Percentiles rank a stretch among this genome's conserved stretches.
Evolutionary conservation across 371 early-diverging fungal genomes (phyloP).

Genomic region (Apophysomyces variabilis): DNA sequence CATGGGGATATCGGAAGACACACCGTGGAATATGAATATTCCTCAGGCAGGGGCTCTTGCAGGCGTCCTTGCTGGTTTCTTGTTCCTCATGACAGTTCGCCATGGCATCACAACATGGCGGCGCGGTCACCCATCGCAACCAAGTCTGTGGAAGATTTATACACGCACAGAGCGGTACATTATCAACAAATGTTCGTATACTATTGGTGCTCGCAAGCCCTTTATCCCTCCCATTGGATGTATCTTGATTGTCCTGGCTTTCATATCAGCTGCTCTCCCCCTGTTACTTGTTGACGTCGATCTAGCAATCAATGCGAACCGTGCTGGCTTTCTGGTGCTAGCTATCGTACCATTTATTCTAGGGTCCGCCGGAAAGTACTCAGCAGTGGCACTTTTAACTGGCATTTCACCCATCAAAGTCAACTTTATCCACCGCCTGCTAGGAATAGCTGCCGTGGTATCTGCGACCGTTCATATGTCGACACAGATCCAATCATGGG

Average conservation of each 20-base stretch:
- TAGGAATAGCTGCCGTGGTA: conserved; percentile 49
- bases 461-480: conserved; percentile 64
- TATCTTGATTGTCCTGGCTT: conserved; percentile 40
- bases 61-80: conserved; percentile 24
- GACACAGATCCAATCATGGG: conserved; percentile 45
- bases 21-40: conserved; percentile 24
- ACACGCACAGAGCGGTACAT: conserved; percentile 34
- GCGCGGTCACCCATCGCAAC: neutral
- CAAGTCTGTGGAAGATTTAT: neutral
- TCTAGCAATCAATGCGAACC: conserved; percentile 50
- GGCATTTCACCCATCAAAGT: conserved; percentile 59
- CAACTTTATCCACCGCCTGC: conserved; percentile 56
- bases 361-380: conserved; percentile 64
- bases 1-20: conserved; percentile 12
- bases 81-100: conserved; percentile 21
- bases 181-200: conserved; percentile 53
- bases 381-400: conserved; percentile 51
- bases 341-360: conserved; percentile 61
- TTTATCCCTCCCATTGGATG: conserved; percentile 53
- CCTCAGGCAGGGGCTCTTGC: conserved; percentile 20
- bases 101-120: conserved; percentile 13
- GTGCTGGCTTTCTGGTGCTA: conserved; percentile 60
- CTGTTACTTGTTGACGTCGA: conserved; percentile 47
- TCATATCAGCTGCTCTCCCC: conserved; percentile 46
- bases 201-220: conserved; percentile 24